Conservation (phyloP, 768 basidiomycete species). For the Gyrodon lividus region DNA sequence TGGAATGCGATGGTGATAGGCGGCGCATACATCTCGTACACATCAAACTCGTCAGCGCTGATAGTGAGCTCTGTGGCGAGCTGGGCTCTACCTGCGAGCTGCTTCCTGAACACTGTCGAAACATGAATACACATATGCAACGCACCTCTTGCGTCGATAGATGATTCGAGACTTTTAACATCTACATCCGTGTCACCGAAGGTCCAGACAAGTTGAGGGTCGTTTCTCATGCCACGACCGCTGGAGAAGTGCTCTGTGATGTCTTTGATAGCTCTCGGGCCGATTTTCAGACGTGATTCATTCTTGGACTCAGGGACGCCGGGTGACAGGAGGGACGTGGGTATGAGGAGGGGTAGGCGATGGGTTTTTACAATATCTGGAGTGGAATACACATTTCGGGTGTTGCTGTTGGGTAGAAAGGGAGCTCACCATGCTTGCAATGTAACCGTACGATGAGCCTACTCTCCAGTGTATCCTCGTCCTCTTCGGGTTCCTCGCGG, state of each 20-base stretch:
- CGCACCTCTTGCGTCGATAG: conserved; percentile 63
- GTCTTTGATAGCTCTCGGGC: conserved; percentile 70
- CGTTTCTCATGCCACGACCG: conserved; percentile 58
- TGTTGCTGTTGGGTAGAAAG: neutral
- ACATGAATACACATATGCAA: neutral
- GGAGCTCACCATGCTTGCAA: conserved; percentile 74
- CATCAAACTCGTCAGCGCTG: conserved; percentile 77
- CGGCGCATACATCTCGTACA: conserved; percentile 61
- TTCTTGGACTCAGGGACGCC: conserved; percentile 54
- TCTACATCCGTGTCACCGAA: conserved; percentile 68
- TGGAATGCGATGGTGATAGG: conserved; percentile 77
- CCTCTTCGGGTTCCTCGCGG: conserved; percentile 32
- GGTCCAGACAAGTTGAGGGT: conserved; percentile 82
- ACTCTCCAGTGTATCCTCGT: conserved; percentile 63
- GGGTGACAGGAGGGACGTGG: conserved; percentile 62
- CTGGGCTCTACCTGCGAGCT: conserved; percentile 50
- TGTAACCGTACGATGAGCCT: conserved; percentile 69
- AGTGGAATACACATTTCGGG: conserved; percentile 9
- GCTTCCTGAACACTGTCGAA: neutral
- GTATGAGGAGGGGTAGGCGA: conserved; percentile 58
- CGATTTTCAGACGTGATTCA: conserved; percentile 69
- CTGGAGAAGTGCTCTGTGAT: conserved; percentile 81
- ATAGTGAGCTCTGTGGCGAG: conserved; percentile 76
- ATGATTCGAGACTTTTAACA: conserved; percentile 66
- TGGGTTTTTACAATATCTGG: conserved; percentile 83